phyloP scores from a whole-genome alignment of 2,329 filamentous ascomycete species.

The Alternaria brassicicola region DNA sequence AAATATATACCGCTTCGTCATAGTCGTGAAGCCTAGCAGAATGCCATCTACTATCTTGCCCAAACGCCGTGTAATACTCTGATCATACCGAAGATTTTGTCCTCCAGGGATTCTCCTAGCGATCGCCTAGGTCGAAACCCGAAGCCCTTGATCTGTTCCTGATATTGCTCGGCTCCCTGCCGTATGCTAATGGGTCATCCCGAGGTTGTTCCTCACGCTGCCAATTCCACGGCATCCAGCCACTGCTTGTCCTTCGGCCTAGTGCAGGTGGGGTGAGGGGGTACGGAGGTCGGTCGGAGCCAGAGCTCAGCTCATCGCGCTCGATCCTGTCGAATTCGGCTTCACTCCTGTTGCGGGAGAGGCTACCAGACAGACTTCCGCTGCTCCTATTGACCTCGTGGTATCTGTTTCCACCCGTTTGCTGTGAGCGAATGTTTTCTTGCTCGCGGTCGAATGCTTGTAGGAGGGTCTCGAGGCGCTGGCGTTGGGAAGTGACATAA shows the following conservation, averaged over 20 bases:
- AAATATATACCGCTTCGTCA: slow-evolving; percentile 3
- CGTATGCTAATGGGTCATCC: slow-evolving; percentile 46
- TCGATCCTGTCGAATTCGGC: slow-evolving; percentile 90
- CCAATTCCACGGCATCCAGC: slow-evolving; percentile 61
- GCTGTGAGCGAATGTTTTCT: slow-evolving; percentile 57
- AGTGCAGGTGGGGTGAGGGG: slow-evolving; percentile 42
- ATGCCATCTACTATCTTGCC: slow-evolving; percentile 4
- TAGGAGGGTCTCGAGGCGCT: slow-evolving; percentile 75
- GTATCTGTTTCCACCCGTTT: slow-evolving; percentile 53
- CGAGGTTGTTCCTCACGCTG: slow-evolving; percentile 27
- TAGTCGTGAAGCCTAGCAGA: slow-evolving; percentile 5
- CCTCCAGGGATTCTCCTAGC: slow-evolving; percentile 25
- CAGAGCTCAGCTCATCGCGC: slow-evolving; percentile 61
- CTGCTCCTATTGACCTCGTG: slow-evolving; percentile 45
- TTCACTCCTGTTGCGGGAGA: slow-evolving; percentile 85
- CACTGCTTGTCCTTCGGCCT: slow-evolving; percentile 42
- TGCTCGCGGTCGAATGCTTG: slow-evolving; percentile 82
- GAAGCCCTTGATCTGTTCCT: slow-evolving; percentile 34
- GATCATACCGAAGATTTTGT: slow-evolving; percentile 5
- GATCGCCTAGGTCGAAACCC: slow-evolving; percentile 44
- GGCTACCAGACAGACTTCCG: slow-evolving; percentile 45
- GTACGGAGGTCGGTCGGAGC: slow-evolving; percentile 55
- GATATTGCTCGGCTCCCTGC: slow-evolving; percentile 33
- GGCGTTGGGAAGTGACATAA: slow-evolving; percentile 80
- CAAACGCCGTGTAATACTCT: slow-evolving; percentile 16